phyloP scores from a whole-genome alignment of 1,284 basidiomycete genomes.

The Cronartium ribicola region DNA sequence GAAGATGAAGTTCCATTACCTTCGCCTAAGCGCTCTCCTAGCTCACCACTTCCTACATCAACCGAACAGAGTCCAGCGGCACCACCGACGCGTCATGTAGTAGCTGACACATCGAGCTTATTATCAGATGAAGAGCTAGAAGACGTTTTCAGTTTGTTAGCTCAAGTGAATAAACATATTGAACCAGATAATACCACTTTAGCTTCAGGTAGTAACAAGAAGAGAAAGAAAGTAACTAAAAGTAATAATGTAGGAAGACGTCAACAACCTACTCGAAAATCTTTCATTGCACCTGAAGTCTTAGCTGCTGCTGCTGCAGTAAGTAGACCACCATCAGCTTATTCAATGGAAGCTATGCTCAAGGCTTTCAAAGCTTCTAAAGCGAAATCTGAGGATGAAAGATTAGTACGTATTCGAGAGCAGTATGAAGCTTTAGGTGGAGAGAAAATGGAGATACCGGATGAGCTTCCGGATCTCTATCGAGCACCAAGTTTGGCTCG shows the following conservation, averaged over 20 bases:
- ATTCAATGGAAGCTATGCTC: constrained; percentile 9
- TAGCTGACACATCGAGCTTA: too few species aligned
- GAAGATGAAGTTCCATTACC: background rate
- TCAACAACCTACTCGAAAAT: background rate
- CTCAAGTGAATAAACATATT: background rate
- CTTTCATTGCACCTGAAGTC: background rate
- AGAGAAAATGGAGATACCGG: background rate
- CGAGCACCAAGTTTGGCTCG: too few species aligned
- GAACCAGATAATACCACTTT: background rate
- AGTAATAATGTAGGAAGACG: too few species aligned
- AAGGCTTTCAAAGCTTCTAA: background rate
- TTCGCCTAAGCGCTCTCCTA: background rate
- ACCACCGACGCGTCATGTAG: too few species aligned
- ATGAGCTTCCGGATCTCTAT: background rate
- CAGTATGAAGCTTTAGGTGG: background rate
- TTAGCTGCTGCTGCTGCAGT: background rate
- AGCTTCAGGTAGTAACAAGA: background rate
- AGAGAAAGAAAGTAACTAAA: background rate
- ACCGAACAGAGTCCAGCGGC: background rate
- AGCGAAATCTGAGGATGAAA: background rate
- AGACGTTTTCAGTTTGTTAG: background rate
- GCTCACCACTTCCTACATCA: background rate
- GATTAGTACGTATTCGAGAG: background rate
- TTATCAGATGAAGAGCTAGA: background rate
- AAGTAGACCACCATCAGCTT: background rate